These are phyloP conservation scores for Coemansia sp. DNA, from an alignment of 192 early-diverging fungal species.

Conservation along the genomic window DNA sequence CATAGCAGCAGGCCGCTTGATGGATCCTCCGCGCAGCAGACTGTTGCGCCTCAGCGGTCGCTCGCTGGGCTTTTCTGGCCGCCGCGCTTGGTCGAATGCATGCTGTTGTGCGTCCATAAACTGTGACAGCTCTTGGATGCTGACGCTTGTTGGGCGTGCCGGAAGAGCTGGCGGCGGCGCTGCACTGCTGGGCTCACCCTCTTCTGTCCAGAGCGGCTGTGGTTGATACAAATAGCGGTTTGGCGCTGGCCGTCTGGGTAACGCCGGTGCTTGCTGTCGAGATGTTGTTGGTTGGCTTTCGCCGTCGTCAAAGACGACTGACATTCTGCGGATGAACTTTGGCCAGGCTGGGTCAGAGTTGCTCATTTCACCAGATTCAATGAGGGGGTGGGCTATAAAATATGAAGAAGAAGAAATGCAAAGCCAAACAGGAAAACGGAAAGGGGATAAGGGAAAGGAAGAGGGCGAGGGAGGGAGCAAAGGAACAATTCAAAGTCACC, in stretches of 20 bases:
- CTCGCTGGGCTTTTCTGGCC: background rate
- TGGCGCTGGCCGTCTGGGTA: conserved; percentile 4
- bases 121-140: conserved; percentile 16
- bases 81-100: conserved; percentile 6
- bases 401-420: background rate
- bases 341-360: conserved; percentile 30
- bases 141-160: background rate
- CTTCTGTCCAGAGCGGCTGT: conserved; percentile 14
- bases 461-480: too few species aligned
- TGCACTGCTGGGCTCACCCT: background rate
- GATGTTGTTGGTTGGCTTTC: conserved; percentile 1
- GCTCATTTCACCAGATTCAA: conserved; percentile 14
- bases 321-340: conserved; percentile 30
- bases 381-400: background rate
- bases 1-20: background rate
- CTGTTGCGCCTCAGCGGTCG: conserved; percentile 2
- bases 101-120: conserved; percentile 23
- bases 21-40: background rate
- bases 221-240: conserved; percentile 37
- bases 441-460: too few species aligned
- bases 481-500: too few species aligned
- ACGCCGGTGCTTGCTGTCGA: conserved; percentile 4
- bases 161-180: background rate
- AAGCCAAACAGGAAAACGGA: background rate
- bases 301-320: conserved; percentile 1